phyloP scores from a whole-genome alignment of 2,329 filamentous ascomycete species.

The Knufia petricola region DNA sequence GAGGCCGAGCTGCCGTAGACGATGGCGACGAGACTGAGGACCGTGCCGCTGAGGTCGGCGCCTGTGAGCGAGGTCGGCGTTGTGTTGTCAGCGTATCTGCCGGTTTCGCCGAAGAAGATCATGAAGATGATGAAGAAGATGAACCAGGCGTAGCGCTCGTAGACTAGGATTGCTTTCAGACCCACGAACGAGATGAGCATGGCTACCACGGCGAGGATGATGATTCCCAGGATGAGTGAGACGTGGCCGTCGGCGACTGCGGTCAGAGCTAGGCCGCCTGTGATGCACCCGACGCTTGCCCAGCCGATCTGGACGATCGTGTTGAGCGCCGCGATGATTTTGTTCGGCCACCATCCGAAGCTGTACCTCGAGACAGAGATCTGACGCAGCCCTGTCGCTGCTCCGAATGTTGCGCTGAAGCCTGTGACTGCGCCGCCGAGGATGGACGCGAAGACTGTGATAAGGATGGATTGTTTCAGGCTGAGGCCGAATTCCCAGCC shows the following conservation, averaged over 20 bases:
- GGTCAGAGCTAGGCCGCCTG: slow-evolving; percentile 26
- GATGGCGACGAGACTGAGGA: slow-evolving; percentile 19
- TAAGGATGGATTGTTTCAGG: slow-evolving; percentile 21
- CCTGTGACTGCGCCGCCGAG: slow-evolving; percentile 20
- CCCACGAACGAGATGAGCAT: slow-evolving; percentile 25
- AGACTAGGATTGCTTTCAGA: slow-evolving; percentile 24
- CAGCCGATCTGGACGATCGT: slow-evolving; percentile 24
- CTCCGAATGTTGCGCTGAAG: slow-evolving; percentile 29
- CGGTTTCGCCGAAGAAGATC: slow-evolving; percentile 41
- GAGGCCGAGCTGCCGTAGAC: slow-evolving; percentile 18
- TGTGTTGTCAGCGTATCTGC: slow-evolving; percentile 32
- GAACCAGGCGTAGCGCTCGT: slow-evolving; percentile 28
- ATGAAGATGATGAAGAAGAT: slow-evolving; percentile 33
- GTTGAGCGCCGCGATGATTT: slow-evolving; percentile 24
- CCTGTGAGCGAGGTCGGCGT: slow-evolving; percentile 29
- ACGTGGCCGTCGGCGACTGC: slow-evolving; percentile 28
- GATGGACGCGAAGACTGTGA: slow-evolving; percentile 22
- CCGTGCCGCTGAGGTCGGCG: slow-evolving; percentile 26
- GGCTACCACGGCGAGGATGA: slow-evolving; percentile 26
- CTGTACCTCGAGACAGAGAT: slow-evolving; percentile 24
- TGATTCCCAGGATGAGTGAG: slow-evolving; percentile 24
- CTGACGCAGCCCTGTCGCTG: slow-evolving; percentile 27
- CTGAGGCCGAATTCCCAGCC: slow-evolving; percentile 24
- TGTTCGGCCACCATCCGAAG: slow-evolving; percentile 26
- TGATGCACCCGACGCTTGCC: slow-evolving; percentile 27